Evolutionary conservation across 2,329 filamentous ascomycete species (phyloP), one percentile per base, ranked within the genome.

Genomic region (Sclerotinia trifoliorum): DNA sequence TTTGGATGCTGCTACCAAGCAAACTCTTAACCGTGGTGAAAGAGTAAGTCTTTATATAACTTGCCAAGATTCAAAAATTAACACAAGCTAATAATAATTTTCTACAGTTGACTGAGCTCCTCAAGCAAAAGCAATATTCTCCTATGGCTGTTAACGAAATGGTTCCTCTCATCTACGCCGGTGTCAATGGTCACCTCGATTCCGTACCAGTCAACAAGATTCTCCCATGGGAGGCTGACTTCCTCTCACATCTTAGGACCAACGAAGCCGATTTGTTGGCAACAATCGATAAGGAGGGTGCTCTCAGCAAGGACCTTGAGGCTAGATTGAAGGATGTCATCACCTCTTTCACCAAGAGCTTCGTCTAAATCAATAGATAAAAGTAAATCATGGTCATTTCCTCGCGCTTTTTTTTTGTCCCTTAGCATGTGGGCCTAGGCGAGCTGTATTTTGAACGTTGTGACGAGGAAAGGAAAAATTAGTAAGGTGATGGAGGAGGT

Each of bases 101-200:
- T 65, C 66, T 80, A 74, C 76, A 87, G 85, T 86, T 94, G 80
- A 97, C 94, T 77, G 94, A 98, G 89, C 92, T 97, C 75, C 91
- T 97, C 79, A 98, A 98, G 91, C 95, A 99, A 88, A 97, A 97
- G 89, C 95, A 99, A 86, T 99, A 98, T 88, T 90, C 88, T 58
- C 95, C 95, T 78, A 97, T 97, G 94, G 92, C 93, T 77, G 94
- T 98, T 80, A 95, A 96, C 87, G 94, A 99, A 87, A 98, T 98
- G 94, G 95, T 99, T 86, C 95, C 95, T 76, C 90, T 99, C 77
- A 98, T 99, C 88, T 99, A 88, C 84, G 94, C 95, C 75, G 95
- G 95, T 96, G 93, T 99, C 85, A 98, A 98, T 85, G 95, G 95
- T 86, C 85, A 87, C 84, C 90, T 99, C 76, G 95, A 99, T 85